phyloP scores from a whole-genome alignment of 2,329 filamentous ascomycete species.

The Talaromyces sp. region DNA sequence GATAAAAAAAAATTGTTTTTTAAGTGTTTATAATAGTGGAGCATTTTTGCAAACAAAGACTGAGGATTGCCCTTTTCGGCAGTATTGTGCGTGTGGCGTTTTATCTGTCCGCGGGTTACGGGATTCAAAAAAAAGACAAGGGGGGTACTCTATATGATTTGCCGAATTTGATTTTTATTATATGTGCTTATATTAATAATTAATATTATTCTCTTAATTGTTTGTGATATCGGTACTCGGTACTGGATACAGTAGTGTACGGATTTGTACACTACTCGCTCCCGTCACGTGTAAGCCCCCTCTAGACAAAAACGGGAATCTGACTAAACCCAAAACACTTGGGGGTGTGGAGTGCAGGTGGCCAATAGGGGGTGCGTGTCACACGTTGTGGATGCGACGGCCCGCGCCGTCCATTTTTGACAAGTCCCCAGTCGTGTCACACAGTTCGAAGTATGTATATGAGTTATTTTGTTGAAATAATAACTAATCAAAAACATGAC shows the following conservation, averaged over 20 bases:
- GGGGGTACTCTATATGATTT: neutral
- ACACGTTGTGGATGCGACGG: neutral
- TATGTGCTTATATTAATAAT: too few species aligned
- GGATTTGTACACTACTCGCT: too few species aligned
- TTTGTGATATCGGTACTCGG: too few species aligned
- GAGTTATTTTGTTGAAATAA: neutral
- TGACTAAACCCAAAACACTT: neutral
- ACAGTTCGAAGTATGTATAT: too few species aligned
- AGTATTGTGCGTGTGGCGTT: neutral
- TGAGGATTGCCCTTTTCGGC: neutral
- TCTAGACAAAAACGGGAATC: neutral
- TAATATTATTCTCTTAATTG: too few species aligned
- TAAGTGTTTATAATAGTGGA: too few species aligned
- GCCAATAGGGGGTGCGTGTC: neutral
- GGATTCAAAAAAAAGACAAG: too few species aligned
- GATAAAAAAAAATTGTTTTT: neutral
- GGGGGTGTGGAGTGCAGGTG: neutral
- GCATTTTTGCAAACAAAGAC: neutral
- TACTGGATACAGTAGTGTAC: too few species aligned
- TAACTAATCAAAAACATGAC: too few species aligned
- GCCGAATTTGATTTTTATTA: too few species aligned
- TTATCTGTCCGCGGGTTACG: neutral
- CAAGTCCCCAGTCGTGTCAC: too few species aligned
- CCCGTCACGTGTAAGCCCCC: neutral
- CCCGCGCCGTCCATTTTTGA: neutral